Conservation (phyloP, 208 protist species). For the Endotrypanum monterogeii region DNA sequence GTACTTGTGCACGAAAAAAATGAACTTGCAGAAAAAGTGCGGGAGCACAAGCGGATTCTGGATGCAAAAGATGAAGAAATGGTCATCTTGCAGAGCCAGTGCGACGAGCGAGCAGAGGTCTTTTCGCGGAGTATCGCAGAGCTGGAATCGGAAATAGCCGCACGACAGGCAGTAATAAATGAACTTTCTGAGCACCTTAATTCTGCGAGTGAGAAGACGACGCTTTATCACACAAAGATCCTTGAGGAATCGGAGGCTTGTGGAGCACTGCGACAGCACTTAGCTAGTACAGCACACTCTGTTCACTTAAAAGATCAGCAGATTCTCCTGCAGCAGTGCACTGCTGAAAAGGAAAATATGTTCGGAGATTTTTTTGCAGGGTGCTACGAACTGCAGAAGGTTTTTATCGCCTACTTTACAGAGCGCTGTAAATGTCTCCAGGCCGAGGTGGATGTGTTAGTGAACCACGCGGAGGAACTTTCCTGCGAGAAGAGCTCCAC, state of each 20-base stretch:
- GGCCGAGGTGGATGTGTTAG: background rate
- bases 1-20: conserved; percentile 15
- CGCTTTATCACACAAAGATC: conserved; percentile 53
- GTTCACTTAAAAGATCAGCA: conserved; percentile 13
- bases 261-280: conserved; percentile 32
- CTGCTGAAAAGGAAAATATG: conserved; percentile 14
- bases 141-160: conserved; percentile 54
- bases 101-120: conserved; percentile 46
- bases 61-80: conserved; percentile 66
- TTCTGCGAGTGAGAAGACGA: conserved; percentile 56
- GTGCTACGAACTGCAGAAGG: background rate
- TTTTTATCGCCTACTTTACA: background rate
- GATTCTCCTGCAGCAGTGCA: background rate
- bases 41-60: conserved; percentile 22
- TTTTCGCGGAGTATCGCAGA: conserved; percentile 40
- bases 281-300: conserved; percentile 3
- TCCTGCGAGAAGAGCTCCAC: background rate
- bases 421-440: conserved; percentile 1
- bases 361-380: conserved; percentile 3
- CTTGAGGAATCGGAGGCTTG: conserved; percentile 51
- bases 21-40: conserved; percentile 21
- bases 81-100: conserved; percentile 47
- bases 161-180: conserved; percentile 61
- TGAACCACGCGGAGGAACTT: background rate
- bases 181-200: conserved; percentile 65